Percentiles rank a stretch among this genome's conserved stretches.
Evolutionary conservation across 306 rosid genomes (phyloP).

Genomic region (Neltuma alba): DNA sequence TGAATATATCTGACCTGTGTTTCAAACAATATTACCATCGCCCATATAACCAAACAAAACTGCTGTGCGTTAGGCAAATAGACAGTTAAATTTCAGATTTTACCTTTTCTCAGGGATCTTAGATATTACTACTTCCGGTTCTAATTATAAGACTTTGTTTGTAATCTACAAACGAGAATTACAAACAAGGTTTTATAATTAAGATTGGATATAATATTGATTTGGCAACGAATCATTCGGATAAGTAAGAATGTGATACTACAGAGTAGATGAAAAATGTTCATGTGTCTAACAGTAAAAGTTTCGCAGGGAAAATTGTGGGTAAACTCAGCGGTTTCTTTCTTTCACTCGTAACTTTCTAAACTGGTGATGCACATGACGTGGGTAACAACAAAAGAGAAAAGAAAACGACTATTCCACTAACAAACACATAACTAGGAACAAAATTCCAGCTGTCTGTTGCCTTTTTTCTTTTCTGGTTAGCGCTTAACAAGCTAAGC

Average conservation of each 20-base stretch:
- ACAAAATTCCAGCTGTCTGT: neutral
- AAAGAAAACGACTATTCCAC: neutral
- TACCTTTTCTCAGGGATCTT: too few relatives aligned
- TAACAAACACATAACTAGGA: neutral
- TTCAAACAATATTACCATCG: constrained; percentile 21
- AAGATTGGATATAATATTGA: too few relatives aligned
- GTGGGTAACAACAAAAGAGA: neutral
- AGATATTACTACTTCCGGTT: too few relatives aligned
- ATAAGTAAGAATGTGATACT: neutral
- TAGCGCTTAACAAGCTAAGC: neutral
- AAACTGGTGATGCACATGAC: neutral
- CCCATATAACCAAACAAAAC: too few relatives aligned
- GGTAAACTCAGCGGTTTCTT: neutral
- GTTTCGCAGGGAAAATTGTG: neutral
- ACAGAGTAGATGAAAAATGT: neutral
- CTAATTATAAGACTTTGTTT: too few relatives aligned
- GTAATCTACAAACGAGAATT: too few relatives aligned
- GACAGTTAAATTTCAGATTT: neutral
- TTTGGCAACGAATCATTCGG: neutral
- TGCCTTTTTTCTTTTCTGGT: neutral
- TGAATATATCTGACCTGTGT: constrained; percentile 55
- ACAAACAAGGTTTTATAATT: too few relatives aligned
- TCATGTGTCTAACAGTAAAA: neutral
- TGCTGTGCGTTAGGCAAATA: neutral
- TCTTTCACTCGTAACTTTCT: neutral